Percentiles rank a stretch among this genome's conserved stretches.
Conservation (phyloP, 1,139 yeast genomes). For the Scheffersomyces quercinus region DNA sequence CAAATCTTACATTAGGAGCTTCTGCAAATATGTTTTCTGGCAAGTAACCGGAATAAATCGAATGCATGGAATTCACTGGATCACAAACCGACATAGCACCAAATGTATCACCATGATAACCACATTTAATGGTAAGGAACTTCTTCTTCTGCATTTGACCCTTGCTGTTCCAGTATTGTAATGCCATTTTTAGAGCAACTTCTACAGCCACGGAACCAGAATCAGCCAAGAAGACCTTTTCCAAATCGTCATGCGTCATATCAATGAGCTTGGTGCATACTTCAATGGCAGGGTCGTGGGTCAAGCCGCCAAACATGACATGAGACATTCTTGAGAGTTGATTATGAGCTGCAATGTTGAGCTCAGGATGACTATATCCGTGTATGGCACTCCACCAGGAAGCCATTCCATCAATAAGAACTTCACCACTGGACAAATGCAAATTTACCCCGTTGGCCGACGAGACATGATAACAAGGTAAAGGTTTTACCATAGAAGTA, state of each 20-base stretch:
- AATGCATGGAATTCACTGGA: slow-evolving; percentile 30
- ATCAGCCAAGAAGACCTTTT: slow-evolving; percentile 26
- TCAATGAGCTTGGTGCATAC: slow-evolving; percentile 17
- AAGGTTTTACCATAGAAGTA: slow-evolving; percentile 24
- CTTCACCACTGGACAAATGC: slow-evolving; percentile 14
- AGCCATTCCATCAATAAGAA: slow-evolving; percentile 29
- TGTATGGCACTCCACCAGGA: slow-evolving; percentile 36
- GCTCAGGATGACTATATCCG: slow-evolving; percentile 26
- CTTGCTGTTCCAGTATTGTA: slow-evolving; percentile 13
- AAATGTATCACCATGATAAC: slow-evolving; percentile 27
- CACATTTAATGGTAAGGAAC: slow-evolving; percentile 20
- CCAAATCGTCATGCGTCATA: slow-evolving; percentile 19
- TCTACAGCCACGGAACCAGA: slow-evolving; percentile 12
- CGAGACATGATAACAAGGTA: slow-evolving; percentile 24
- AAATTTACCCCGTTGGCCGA: slow-evolving; percentile 22
- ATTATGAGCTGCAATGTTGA: slow-evolving; percentile 21
- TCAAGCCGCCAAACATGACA: slow-evolving; percentile 32
- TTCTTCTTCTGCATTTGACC: slow-evolving; percentile 12
- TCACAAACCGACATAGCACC: slow-evolving; percentile 26
- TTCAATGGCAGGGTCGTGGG: slow-evolving; percentile 27
- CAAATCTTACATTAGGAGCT: slow-evolving; percentile 17
- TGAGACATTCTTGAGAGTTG: slow-evolving; percentile 25
- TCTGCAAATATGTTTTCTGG: slow-evolving; percentile 24
- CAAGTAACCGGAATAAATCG: slow-evolving; percentile 22
- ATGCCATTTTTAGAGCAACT: slow-evolving; percentile 10